Base-by-base conservation (phyloP, 352 stramenopile genomes). In the Phytophthora litchii region DNA sequence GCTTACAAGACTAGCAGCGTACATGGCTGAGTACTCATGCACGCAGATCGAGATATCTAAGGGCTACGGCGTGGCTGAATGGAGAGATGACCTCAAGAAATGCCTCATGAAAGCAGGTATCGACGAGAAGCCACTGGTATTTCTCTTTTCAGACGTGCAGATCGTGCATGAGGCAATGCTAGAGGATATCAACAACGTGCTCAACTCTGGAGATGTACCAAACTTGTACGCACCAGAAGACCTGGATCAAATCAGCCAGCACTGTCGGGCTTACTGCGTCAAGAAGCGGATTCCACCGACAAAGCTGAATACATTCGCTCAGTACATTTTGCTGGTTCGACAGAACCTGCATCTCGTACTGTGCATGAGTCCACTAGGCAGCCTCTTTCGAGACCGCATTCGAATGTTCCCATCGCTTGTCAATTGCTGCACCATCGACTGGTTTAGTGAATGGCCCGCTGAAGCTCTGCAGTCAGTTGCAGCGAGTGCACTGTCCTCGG, bases 21-120 rank as follows among this genome's bases (percentile, higher is more conserved):
- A 96, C 64, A 98, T 98, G 76, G 89, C 92, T 2, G 91, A 96
- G 32, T 98, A 97, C 40, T 54, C 83, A 1, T 86, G 95, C 45
- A 94, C 89, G n/a, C 94, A 97, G 49, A 96, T 97, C 21, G 95
- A 98, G 58, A 98, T 98, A 50, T 86, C 89, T 2, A 98, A 98
- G 60, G 92, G 89, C 6, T 98, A 98, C 49, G 89, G 92, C 0
- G 90, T 96, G 37, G 61, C 74, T 0, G 94, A 98, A 58, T 98
- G 94, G 93, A 78, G 92, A 23, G 95, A 98, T 6, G 91, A 98
- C 58, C 57, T 98, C 11, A 98, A 97, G 46, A 95, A 95, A 31
- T 94, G 83, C 20, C 54, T 97, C 0, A 90, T 98, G 76, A 89
- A 92, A 35, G 94, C 93, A 6, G 94, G 94, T 1, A 86, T 98